Evolutionary conservation across 2,329 filamentous ascomycete genomes (phyloP).

Genomic region (Hypoxylon sp.): DNA sequence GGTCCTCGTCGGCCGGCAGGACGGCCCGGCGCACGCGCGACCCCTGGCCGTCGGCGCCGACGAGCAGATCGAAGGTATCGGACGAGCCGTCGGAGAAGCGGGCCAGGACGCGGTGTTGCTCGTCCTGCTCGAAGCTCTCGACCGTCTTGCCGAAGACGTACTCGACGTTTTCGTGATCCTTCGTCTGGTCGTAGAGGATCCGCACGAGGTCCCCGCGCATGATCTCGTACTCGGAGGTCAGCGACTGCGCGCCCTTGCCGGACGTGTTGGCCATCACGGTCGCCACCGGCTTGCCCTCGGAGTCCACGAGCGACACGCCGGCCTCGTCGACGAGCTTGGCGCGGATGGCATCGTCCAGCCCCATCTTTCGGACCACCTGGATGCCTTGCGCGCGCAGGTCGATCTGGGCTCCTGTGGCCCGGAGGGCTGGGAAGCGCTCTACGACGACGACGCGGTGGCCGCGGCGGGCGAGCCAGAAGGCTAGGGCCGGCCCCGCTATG

Average conservation of each 20-base stretch:
- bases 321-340: too few species aligned
- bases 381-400: constrained; percentile 58
- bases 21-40: constrained; percentile 59
- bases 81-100: too few species aligned
- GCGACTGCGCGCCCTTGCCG: constrained; percentile 48
- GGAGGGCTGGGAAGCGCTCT: constrained; percentile 55
- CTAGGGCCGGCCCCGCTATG: constrained; percentile 56
- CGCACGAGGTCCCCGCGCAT: too few species aligned
- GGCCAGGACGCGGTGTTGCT: too few species aligned
- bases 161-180: too few species aligned
- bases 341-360: too few species aligned
- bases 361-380: constrained; percentile 55
- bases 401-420: constrained; percentile 57
- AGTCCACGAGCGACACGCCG: constrained; percentile 55
- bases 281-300: constrained; percentile 43
- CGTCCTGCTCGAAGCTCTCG: too few species aligned
- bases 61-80: constrained; percentile 62
- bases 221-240: constrained; percentile 54
- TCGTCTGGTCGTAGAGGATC: too few species aligned
- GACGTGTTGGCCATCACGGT: constrained; percentile 47
- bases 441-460: constrained; percentile 56
- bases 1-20: constrained; percentile 44
- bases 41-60: constrained; percentile 66
- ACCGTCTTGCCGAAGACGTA: too few species aligned
- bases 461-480: constrained; percentile 54